A percentile compares a stretch with the other conserved stretches of the same genome.
Conservation (phyloP, 1,139 yeast species). For the Yamadazyma sp. region DNA sequence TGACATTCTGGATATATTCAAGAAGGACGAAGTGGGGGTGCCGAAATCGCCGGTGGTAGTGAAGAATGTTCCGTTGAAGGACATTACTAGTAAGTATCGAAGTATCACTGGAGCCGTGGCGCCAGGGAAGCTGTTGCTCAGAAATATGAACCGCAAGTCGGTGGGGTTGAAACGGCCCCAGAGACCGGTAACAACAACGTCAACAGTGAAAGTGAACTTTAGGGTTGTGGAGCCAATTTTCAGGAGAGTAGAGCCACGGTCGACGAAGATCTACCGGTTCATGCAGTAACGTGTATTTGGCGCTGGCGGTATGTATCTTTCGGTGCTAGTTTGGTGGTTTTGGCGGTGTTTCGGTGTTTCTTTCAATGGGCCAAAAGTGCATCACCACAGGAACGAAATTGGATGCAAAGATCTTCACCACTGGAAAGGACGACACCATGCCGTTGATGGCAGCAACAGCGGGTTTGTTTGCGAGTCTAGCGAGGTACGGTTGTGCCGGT, state of each 20-base stretch:
- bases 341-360: too few relatives aligned
- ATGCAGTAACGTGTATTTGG: neutral
- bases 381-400: slow-evolving; percentile 58
- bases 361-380: slow-evolving; percentile 15
- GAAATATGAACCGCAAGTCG: neutral
- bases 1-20: slow-evolving; percentile 8
- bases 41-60: neutral
- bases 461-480: slow-evolving; percentile 50
- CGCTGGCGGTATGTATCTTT: too few relatives aligned
- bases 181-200: too few relatives aligned
- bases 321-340: too few relatives aligned
- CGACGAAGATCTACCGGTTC: slow-evolving; percentile 5
- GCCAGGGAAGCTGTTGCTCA: neutral
- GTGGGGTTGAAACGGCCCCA: neutral
- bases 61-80: neutral
- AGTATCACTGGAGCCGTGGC: neutral
- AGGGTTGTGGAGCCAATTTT: slow-evolving; percentile 7
- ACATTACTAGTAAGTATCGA: neutral
- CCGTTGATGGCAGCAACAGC: slow-evolving; percentile 63
- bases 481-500: slow-evolving; percentile 46
- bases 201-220: too few relatives aligned
- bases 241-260: slow-evolving; percentile 5
- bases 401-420: slow-evolving; percentile 55
- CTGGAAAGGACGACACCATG: slow-evolving; percentile 58
- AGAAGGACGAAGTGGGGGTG: neutral